A percentile compares a stretch with the other conserved stretches of the same genome.
phyloP scores from a whole-genome alignment of 2,329 filamentous ascomycete species.

The Zymoseptoria crescenta region DNA sequence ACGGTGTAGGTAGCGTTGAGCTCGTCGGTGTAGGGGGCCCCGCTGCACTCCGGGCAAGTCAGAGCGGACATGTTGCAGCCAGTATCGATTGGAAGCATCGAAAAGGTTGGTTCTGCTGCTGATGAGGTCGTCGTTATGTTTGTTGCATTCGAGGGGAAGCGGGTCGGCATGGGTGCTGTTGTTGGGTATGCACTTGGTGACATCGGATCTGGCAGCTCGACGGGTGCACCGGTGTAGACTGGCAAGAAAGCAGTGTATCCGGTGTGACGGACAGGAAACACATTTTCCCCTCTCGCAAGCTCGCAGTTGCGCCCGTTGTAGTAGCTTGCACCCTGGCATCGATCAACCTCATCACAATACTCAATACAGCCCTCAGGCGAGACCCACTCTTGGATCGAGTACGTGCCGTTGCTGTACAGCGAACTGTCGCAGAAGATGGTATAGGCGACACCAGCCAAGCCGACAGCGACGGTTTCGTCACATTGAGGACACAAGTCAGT shows the following conservation, averaged over 20 bases:
- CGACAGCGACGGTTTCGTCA: constrained; percentile 10
- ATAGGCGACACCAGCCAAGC: constrained; percentile 9
- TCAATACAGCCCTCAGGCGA: constrained; percentile 14
- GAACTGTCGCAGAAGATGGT: constrained; percentile 14
- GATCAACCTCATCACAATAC: constrained; percentile 17
- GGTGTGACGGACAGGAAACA: constrained; percentile 8
- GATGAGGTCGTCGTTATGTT: constrained; percentile 4
- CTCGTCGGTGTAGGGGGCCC: constrained; percentile 14
- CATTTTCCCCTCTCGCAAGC: constrained; percentile 17
- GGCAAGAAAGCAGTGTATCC: constrained; percentile 23
- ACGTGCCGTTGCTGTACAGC: constrained; percentile 11
- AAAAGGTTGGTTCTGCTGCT: constrained; percentile 8
- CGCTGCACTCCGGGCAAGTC: constrained; percentile 20
- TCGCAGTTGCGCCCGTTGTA: constrained; percentile 18
- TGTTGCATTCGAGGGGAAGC: not conserved
- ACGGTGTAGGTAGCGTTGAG: constrained; percentile 20
- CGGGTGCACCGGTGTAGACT: constrained; percentile 5
- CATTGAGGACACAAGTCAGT: constrained; percentile 20
- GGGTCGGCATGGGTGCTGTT: not conserved
- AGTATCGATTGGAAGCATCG: constrained; percentile 11
- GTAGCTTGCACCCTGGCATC: constrained; percentile 20
- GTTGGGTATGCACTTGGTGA: constrained; percentile 4
- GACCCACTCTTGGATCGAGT: constrained; percentile 16
- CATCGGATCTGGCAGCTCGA: not conserved
- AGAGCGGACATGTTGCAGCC: constrained; percentile 13